These are phyloP conservation scores for Oryza brachyantha DNA, from an alignment of 176 grass and related monocot species.

Conservation along the genomic window DNA sequence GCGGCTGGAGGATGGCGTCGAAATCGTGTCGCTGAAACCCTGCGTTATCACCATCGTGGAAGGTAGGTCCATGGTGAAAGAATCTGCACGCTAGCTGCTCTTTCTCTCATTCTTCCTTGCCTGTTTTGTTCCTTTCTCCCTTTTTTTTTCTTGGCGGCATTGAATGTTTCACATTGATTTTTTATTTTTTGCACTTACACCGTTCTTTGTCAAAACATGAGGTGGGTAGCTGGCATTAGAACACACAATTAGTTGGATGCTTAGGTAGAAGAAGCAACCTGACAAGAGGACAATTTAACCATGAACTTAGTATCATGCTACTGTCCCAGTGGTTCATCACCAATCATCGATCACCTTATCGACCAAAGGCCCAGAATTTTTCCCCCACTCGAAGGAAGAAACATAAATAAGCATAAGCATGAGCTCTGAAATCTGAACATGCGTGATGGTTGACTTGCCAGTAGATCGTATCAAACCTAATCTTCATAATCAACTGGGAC, in stretches of 20 bases:
- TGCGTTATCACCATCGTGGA: constrained; percentile 60
- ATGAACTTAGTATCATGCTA: too few species aligned
- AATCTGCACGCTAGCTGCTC: constrained; percentile 1
- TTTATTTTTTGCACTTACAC: neutral
- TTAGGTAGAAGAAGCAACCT: neutral
- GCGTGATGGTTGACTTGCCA: neutral
- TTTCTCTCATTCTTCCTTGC: neutral
- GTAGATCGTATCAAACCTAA: neutral
- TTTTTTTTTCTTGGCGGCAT: neutral
- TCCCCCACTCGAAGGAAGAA: neutral
- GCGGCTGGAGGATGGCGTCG: constrained; percentile 70
- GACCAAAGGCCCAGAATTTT: neutral
- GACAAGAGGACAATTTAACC: neutral
- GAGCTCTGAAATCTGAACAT: neutral
- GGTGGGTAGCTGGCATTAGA: neutral
- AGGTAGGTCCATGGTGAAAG: constrained; percentile 55
- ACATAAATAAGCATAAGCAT: neutral
- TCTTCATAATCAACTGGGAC: neutral
- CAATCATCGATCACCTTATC: neutral
- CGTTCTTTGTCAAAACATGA: neutral
- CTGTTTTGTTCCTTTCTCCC: neutral
- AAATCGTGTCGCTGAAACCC: constrained; percentile 73
- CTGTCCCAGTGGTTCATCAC: neutral
- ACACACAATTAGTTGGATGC: neutral
- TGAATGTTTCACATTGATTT: neutral